Evolutionary conservation across 2,329 filamentous ascomycete genomes (phyloP).

Genomic region (Geosmithia flava): DNA sequence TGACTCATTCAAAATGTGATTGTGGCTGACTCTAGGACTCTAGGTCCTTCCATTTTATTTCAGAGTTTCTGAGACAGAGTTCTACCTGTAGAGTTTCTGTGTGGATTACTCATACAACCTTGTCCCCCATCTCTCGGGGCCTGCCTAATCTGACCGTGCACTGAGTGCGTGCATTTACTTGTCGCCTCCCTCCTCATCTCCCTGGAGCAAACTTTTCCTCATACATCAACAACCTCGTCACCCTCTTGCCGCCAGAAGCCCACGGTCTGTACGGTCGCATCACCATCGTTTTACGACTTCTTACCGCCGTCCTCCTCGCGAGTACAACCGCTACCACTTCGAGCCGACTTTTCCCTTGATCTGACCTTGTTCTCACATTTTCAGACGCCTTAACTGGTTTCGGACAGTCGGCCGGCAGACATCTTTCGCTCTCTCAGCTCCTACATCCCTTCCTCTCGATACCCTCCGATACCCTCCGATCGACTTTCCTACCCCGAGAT

Average conservation of each 20-base stretch:
- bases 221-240: slow-evolving; percentile 9
- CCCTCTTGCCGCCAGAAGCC: slow-evolving; percentile 21
- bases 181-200: neutral
- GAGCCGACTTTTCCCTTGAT: slow-evolving; percentile 23
- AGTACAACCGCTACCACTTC: slow-evolving; percentile 14
- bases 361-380: slow-evolving; percentile 16
- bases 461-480: neutral
- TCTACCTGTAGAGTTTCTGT: too few species aligned
- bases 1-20: too few species aligned
- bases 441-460: neutral
- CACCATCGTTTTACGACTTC: neutral
- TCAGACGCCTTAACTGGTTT: slow-evolving; percentile 55
- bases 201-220: slow-evolving; percentile 6
- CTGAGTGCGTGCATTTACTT: neutral
- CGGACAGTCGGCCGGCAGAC: slow-evolving; percentile 24
- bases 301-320: slow-evolving; percentile 3
- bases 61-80: too few species aligned
- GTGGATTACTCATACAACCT: too few species aligned
- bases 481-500: too few species aligned
- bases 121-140: too few species aligned
- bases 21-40: too few species aligned
- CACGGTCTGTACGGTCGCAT: slow-evolving; percentile 15
- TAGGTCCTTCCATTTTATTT: too few species aligned
- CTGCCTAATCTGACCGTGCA: too few species aligned
- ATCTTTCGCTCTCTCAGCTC: neutral